Base-by-base conservation (phyloP, 305 asterid genomes). In the Solanum chacoense region DNA sequence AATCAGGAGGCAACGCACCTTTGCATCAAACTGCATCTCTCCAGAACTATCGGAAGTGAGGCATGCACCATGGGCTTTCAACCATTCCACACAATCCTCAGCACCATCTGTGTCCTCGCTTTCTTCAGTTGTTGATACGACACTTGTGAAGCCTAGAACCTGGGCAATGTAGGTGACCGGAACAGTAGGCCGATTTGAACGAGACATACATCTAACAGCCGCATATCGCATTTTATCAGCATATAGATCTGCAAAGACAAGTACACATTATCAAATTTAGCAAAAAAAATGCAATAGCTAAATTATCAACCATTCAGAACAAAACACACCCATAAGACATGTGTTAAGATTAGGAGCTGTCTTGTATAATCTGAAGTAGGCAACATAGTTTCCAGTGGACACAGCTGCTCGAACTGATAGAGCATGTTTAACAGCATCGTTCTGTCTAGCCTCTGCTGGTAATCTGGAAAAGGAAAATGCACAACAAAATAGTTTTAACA, bases 141-240 rank as follows among this genome's bases (percentile, higher is more conserved):
- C 90, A 90, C 89, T 93, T 88, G 91, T 79, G 92, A 98, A 98
- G 89, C 99, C 98, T 38, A 96, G 90, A 90, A 95, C 96, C 89
- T 93, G 98, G 86, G 98, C 91, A 80, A 98, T 91, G 92, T 96
- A 95, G 63, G 94, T 88, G 87, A 98, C 96, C 8, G 99, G 98
- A 77, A 95, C 95, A 32, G 98, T 92, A 38, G 99, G 99, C n/a
- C 99, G 98, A 91, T 95, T 94, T 32, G 99, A 98, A 67, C 98
- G 98, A 85, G 95, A 94, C 78, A 98, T 95, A 91, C 98, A 96
- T 90, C 94, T 98, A 84, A 96, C 93, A 40, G 99, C 99, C 6
- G 96, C 97, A 90, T 96, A 98, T 89, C 99, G 95, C 98, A 98
- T 95, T 95, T 98, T 96, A 89, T 98, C 99, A 89, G 95, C 99